A percentile compares a stretch with the other conserved stretches of the same genome.
phyloP scores from a whole-genome alignment of 2,329 filamentous ascomycete species.

The Thielaviopsis punctulata region DNA sequence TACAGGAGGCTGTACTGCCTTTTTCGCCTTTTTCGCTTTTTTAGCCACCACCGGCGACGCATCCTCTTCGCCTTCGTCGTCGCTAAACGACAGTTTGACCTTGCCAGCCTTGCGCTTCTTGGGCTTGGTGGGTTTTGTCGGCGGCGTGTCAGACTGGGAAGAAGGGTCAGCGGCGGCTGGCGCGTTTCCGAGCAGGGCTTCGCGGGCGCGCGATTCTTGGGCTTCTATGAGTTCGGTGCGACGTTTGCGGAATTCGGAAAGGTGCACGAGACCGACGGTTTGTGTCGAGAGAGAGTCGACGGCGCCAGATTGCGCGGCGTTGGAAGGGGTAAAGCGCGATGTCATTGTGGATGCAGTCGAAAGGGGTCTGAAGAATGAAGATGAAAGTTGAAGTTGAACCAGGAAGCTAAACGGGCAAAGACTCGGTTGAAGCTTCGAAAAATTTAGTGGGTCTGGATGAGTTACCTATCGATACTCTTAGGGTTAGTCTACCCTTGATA shows the following conservation, averaged over 20 bases:
- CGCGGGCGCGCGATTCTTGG: constrained; percentile 65
- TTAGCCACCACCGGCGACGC: constrained; percentile 18
- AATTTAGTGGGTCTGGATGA: too few species aligned
- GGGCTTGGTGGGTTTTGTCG: constrained; percentile 25
- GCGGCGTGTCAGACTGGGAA: constrained; percentile 25
- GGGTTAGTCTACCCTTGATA: too few species aligned
- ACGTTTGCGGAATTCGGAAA: constrained; percentile 90
- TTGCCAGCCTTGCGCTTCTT: constrained; percentile 29
- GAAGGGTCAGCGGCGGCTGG: constrained; percentile 9
- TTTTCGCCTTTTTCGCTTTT: constrained; percentile 22
- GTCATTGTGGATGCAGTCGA: background rate
- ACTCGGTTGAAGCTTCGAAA: too few species aligned
- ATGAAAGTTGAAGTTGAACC: background rate
- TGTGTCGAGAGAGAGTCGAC: constrained; percentile 70
- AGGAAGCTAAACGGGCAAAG: background rate
- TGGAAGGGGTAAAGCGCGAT: background rate
- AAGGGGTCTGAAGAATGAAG: background rate
- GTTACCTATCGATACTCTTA: too few species aligned
- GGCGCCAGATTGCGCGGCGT: constrained; percentile 13
- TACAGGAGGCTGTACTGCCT: constrained; percentile 18
- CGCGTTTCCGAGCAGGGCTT: constrained; percentile 22
- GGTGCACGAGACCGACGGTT: constrained; percentile 78
- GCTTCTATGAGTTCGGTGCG: constrained; percentile 86
- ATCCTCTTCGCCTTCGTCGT: constrained; percentile 42
- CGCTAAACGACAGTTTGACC: constrained; percentile 45